Evolutionary conservation across 1,284 basidiomycete genomes (phyloP).

Genomic region (Cutaneotrichosporon sp.): DNA sequence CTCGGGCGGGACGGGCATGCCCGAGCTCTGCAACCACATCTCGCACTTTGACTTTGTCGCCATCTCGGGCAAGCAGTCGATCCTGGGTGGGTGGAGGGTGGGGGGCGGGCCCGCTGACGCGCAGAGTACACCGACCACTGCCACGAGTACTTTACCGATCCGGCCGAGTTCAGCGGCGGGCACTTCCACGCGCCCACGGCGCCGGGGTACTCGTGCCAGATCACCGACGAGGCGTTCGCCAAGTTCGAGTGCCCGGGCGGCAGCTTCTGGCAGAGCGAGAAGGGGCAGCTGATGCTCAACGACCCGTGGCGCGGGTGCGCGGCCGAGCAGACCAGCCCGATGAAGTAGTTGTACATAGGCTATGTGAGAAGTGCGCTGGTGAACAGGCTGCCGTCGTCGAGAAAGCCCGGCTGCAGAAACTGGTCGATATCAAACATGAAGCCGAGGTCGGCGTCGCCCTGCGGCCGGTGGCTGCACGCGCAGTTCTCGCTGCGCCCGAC

Average conservation of each 20-base stretch:
- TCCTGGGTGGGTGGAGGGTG: conserved; percentile 17
- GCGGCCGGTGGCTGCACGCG: background rate
- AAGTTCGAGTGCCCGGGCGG: conserved; percentile 31
- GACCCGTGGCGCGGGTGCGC: conserved; percentile 32
- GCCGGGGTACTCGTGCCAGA: conserved; percentile 31
- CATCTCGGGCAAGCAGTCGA: conserved; percentile 69
- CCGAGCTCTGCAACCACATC: conserved; percentile 33
- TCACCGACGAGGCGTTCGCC: conserved; percentile 30
- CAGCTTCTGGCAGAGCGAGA: conserved; percentile 31
- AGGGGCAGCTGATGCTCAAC: conserved; percentile 32
- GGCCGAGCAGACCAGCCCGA: conserved; percentile 29
- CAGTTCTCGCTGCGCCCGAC: conserved; percentile 4
- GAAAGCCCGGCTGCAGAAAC: conserved; percentile 25
- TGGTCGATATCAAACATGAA: conserved; percentile 21
- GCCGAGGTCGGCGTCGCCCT: conserved; percentile 6
- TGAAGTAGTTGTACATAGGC: conserved; percentile 19
- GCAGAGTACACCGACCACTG: conserved; percentile 34
- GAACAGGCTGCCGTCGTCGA: conserved; percentile 20
- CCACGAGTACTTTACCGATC: conserved; percentile 32
- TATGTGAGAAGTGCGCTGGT: conserved; percentile 6
- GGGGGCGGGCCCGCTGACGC: background rate
- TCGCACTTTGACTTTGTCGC: conserved; percentile 84
- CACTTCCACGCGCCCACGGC: conserved; percentile 30
- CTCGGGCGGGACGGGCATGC: conserved; percentile 63
- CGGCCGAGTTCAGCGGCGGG: conserved; percentile 23